Evolutionary conservation across 2,329 filamentous ascomycete genomes (phyloP).

Genomic region (Aspergillus intermedius): DNA sequence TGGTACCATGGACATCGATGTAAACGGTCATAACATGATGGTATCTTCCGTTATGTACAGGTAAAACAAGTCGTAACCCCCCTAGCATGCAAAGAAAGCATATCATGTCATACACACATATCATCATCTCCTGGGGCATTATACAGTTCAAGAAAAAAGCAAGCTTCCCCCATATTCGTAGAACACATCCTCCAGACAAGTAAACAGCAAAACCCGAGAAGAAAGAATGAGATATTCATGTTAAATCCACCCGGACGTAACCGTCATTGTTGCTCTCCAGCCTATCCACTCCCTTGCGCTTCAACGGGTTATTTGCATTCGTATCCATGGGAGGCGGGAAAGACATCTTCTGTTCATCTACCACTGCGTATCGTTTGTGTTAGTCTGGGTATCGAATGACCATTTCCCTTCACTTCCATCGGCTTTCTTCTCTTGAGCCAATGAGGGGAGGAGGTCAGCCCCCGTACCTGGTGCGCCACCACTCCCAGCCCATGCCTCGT

Average conservation of each 20-base stretch:
- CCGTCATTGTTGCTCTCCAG: background rate
- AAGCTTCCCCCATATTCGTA: background rate
- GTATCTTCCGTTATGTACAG: slow-evolving; percentile 23
- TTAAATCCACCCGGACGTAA: background rate
- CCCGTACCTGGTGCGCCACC: slow-evolving; percentile 23
- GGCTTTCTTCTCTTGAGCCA: slow-evolving; percentile 5
- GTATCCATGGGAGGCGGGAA: slow-evolving; percentile 5
- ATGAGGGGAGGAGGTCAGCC: slow-evolving; percentile 8
- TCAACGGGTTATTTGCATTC: slow-evolving; percentile 25
- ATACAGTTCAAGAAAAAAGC: background rate
- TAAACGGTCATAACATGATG: slow-evolving; percentile 7
- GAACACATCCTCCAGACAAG: background rate
- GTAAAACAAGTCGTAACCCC: slow-evolving; percentile 8
- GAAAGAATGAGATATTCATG: background rate
- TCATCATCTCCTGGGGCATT: background rate
- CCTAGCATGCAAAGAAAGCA: slow-evolving; percentile 13
- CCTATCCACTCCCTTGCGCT: slow-evolving; percentile 27
- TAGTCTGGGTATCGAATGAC: slow-evolving; percentile 15
- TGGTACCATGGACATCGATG: background rate
- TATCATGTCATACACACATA: background rate
- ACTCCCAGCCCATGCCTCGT: slow-evolving; percentile 16
- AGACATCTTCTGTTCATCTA: slow-evolving; percentile 16
- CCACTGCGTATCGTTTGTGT: slow-evolving; percentile 21
- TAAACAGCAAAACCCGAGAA: background rate
- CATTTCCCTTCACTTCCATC: slow-evolving; percentile 2